These are phyloP conservation scores for Pontederia paniculata DNA, from an alignment of 176 grass and related monocot genomes.

Conservation along the genomic window DNA sequence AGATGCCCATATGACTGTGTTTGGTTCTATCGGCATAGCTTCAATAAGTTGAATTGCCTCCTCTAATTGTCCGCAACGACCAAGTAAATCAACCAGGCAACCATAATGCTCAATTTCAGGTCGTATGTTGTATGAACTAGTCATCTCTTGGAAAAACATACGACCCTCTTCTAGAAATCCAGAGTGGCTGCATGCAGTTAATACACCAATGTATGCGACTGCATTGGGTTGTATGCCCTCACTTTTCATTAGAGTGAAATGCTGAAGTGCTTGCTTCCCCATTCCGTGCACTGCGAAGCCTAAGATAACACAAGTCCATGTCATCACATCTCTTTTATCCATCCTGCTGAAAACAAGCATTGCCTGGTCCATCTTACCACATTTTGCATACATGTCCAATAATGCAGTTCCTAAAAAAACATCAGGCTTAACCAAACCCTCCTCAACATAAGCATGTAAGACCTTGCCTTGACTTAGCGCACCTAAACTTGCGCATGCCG, in stretches of 20 bases:
- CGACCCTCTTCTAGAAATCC: constrained; percentile 37
- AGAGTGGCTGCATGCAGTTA: constrained; percentile 62
- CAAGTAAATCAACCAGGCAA: constrained; percentile 75
- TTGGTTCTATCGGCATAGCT: constrained; percentile 52
- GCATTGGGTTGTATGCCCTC: constrained; percentile 34
- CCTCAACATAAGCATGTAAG: constrained; percentile 47
- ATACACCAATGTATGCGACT: constrained; percentile 52
- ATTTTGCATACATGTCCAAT: constrained; percentile 79
- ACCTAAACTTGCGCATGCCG: constrained; percentile 62
- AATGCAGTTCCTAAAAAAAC: constrained; percentile 49
- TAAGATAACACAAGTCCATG: constrained; percentile 50
- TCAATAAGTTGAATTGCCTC: constrained; percentile 54
- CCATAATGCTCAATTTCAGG: constrained; percentile 64
- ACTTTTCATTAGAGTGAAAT: constrained; percentile 52
- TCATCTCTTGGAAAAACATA: constrained; percentile 53
- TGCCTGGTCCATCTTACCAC: constrained; percentile 46
- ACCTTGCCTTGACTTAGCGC: constrained; percentile 45
- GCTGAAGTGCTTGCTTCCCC: constrained; percentile 38
- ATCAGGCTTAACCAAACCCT: constrained; percentile 40
- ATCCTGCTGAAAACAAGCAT: constrained; percentile 33
- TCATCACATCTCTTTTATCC: constrained; percentile 32
- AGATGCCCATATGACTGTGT: constrained; percentile 49
- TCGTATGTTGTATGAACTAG: constrained; percentile 28
- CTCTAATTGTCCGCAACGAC: constrained; percentile 34
- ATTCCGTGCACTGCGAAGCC: constrained; percentile 61